Conservation (phyloP, 805 yeast species). For the Schizosaccharomyces octosporus region DNA sequence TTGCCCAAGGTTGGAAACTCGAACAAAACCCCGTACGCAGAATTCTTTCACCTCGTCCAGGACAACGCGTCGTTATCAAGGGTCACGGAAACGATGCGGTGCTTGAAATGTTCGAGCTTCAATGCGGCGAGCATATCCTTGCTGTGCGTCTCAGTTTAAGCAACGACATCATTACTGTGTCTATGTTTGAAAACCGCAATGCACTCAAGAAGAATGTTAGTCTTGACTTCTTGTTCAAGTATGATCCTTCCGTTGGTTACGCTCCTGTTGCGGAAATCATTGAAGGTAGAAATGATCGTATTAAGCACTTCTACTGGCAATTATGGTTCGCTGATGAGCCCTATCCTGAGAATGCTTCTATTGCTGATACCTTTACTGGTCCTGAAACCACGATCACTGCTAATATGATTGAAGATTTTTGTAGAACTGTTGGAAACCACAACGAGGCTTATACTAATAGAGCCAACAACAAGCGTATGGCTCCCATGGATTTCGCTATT, state of each 20-base stretch:
- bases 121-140: not conserved
- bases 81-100: slow-evolving; percentile 16
- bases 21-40: slow-evolving; percentile 56
- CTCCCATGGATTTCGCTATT: slow-evolving; percentile 98
- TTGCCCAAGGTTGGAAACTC: slow-evolving; percentile 68
- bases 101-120: not conserved
- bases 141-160: slow-evolving; percentile 9
- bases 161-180: slow-evolving; percentile 31
- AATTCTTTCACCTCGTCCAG: slow-evolving; percentile 51
- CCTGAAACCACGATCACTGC: slow-evolving; percentile 41
- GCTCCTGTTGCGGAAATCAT: slow-evolving; percentile 82
- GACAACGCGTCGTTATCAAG: slow-evolving; percentile 37
- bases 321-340: slow-evolving; percentile 60
- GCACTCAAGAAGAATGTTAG: slow-evolving; percentile 56
- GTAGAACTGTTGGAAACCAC: slow-evolving; percentile 90
- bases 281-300: slow-evolving; percentile 75
- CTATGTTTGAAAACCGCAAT: slow-evolving; percentile 44
- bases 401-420: slow-evolving; percentile 66
- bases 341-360: slow-evolving; percentile 33
- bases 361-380: slow-evolving; percentile 47
- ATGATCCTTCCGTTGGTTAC: slow-evolving; percentile 69
- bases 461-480: slow-evolving; percentile 52
- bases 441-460: slow-evolving; percentile 88
- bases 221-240: slow-evolving; percentile 53
- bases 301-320: slow-evolving; percentile 91